Conservation (phyloP, 2,329 filamentous ascomycete genomes). For the Fusarium lateritium region DNA sequence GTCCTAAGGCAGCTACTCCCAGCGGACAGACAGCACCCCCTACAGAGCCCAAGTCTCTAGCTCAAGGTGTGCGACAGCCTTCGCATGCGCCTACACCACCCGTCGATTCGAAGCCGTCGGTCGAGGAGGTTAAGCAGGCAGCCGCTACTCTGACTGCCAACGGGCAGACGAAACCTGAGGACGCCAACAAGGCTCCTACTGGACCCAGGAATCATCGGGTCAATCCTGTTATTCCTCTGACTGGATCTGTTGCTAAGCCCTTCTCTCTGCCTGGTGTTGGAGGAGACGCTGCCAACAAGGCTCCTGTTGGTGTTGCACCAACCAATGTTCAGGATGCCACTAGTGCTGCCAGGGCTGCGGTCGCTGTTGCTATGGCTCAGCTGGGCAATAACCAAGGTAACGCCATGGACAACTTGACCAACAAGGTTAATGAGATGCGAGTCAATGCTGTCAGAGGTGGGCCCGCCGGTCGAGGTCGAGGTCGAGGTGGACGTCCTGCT, state of each 20-base stretch:
- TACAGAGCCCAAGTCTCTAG: slow-evolving; percentile 67
- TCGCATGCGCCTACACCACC: slow-evolving; percentile 73
- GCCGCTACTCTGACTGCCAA: slow-evolving; percentile 61
- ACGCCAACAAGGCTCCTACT: slow-evolving; percentile 58
- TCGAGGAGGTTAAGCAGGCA: slow-evolving; percentile 59
- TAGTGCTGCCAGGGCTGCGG: slow-evolving; percentile 80
- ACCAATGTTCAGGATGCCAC: slow-evolving; percentile 75
- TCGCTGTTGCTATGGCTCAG: slow-evolving; percentile 85
- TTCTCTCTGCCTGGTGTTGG: slow-evolving; percentile 53
- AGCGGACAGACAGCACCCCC: slow-evolving; percentile 62
- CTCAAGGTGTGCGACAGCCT: slow-evolving; percentile 63
- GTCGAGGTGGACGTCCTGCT: slow-evolving; percentile 62
- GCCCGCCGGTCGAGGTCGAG: slow-evolving; percentile 65
- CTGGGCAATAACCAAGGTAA: slow-evolving; percentile 64
- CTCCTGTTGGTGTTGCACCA: slow-evolving; percentile 54
- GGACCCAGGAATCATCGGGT: slow-evolving; percentile 69
- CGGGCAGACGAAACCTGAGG: slow-evolving; percentile 54
- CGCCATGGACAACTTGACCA: slow-evolving; percentile 78
- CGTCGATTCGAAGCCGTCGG: slow-evolving; percentile 77
- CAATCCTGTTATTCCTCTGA: slow-evolving; percentile 76
- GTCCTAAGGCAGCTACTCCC: slow-evolving; percentile 63
- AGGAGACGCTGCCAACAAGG: slow-evolving; percentile 55
- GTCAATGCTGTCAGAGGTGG: slow-evolving; percentile 66
- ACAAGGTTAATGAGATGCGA: slow-evolving; percentile 84
- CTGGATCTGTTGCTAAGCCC: slow-evolving; percentile 61